These are phyloP conservation scores for Gentiana dahurica DNA, from an alignment of 257 asterid species.

Conservation along the genomic window DNA sequence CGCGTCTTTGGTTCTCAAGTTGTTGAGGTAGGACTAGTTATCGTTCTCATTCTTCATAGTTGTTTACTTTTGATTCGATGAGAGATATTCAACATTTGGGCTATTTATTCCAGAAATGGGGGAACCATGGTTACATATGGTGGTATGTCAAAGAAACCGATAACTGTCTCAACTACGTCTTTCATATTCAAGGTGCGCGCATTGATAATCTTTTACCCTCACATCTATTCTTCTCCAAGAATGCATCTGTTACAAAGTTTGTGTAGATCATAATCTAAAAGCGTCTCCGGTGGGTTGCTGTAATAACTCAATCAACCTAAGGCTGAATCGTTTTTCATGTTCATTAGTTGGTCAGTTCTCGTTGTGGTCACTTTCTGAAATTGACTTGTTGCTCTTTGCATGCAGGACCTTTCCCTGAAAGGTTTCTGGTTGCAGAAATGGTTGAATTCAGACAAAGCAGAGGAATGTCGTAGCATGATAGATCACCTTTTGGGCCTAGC, in stretches of 20 bases:
- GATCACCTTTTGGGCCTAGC: conserved; percentile 63
- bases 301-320: no score
- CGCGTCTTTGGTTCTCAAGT: conserved; percentile 78
- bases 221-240: neutral
- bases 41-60: neutral
- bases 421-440: conserved; percentile 97
- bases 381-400: conserved; percentile 3
- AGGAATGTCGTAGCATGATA: conserved; percentile 61
- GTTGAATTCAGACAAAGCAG: conserved; percentile 55
- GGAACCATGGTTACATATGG: conserved; percentile 99
- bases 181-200: conserved; percentile 76
- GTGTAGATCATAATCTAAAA: no score
- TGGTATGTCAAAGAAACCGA: conserved; percentile 93
- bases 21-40: conserved; percentile 48
- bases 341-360: no score
- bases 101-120: conserved; percentile 46
- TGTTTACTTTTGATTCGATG: neutral
- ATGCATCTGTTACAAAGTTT: neutral
- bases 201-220: no score
- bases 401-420: conserved; percentile 77
- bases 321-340: no score
- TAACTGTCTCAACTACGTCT: conserved; percentile 72
- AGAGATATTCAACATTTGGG: conserved; percentile 5
- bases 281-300: no score
- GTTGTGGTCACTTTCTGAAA: neutral